phyloP scores from a whole-genome alignment of 2,329 filamentous ascomycete genomes.

The Claviceps sp. region DNA sequence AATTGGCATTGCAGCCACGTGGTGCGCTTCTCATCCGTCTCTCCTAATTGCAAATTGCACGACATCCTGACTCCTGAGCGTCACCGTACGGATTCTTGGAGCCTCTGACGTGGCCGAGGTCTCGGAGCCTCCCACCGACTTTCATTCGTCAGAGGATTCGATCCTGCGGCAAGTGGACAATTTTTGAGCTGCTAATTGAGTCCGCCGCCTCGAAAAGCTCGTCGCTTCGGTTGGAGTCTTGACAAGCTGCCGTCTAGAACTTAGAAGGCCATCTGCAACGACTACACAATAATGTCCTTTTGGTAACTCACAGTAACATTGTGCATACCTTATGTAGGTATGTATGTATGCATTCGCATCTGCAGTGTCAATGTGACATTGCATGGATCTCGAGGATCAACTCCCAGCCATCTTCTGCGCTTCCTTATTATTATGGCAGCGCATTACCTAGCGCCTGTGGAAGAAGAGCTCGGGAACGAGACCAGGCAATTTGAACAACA shows the following conservation, averaged over 20 bases:
- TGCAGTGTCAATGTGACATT: background rate
- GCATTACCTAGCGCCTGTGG: background rate
- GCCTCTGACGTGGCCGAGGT: background rate
- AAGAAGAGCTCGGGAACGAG: too few species aligned
- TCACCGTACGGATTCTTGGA: background rate
- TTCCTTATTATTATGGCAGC: background rate
- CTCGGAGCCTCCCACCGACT: background rate
- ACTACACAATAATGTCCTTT: too few species aligned
- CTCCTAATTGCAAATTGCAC: too few species aligned
- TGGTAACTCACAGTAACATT: too few species aligned
- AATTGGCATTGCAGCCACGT: background rate
- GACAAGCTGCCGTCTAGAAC: background rate
- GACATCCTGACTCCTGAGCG: too few species aligned
- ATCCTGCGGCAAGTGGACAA: background rate
- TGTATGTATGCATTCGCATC: background rate
- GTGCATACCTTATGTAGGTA: too few species aligned
- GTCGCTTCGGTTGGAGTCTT: background rate
- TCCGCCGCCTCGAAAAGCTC: background rate
- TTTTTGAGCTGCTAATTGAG: background rate
- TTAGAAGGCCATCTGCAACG: background rate
- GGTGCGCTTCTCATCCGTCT: background rate
- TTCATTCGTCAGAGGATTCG: background rate
- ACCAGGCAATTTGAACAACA: background rate
- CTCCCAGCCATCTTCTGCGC: background rate
- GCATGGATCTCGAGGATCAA: background rate